Evolutionary conservation across 208 protist genomes (phyloP), one percentile per base, ranked within the genome.

Genomic region (Leishmania turanica): DNA sequence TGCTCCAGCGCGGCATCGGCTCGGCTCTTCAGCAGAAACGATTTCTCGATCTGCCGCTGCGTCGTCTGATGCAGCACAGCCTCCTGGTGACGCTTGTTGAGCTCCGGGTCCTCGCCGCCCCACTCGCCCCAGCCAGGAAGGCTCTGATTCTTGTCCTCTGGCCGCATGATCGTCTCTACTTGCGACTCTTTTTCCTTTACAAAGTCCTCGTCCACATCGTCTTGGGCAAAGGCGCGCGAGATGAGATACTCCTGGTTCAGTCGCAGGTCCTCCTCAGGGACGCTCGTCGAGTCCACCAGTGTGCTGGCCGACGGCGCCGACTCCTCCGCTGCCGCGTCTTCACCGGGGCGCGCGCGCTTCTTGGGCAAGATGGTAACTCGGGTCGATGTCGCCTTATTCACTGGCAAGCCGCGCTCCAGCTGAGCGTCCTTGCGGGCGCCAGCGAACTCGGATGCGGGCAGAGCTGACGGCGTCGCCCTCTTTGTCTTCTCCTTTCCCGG

Each of bases 101-200:
- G 91, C 42, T 86, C 68, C 13, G 81, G 82, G 81, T 97, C 92
- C 49, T 93, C 85, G 34, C 96, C 96, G 69, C 96, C 96, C 96
- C 96, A 98, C 87, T 98, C 96, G 47, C 95, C 95, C 96, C 96
- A 98, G 37, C 96, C 96, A 27, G 96, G 96, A 2, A 98, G 88
- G 37, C 84, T 93, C 45, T 90, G 87, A 79, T 98, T 98, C 70
- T 86, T 88, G 85, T 98, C 96, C 15, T 93, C 87, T 15, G 95
- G 95, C 58, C 91, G 90, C 89, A 97, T 95, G 60, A 97, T 93
- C 27, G 84, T 90, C 68, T 97, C 91, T 37, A 98, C 93, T 76
- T 97, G 92, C 24, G 88, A 76, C 45, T 93, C 87, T 79, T 98
- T 98, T 83, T 97, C 91, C 72, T 93, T 92, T 37, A 97, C 82